A percentile compares a stretch with the other conserved stretches of the same genome.
These are phyloP conservation scores for Leccinum proximum DNA, from an alignment of 1,284 basidiomycete species.

Conservation along the genomic window DNA sequence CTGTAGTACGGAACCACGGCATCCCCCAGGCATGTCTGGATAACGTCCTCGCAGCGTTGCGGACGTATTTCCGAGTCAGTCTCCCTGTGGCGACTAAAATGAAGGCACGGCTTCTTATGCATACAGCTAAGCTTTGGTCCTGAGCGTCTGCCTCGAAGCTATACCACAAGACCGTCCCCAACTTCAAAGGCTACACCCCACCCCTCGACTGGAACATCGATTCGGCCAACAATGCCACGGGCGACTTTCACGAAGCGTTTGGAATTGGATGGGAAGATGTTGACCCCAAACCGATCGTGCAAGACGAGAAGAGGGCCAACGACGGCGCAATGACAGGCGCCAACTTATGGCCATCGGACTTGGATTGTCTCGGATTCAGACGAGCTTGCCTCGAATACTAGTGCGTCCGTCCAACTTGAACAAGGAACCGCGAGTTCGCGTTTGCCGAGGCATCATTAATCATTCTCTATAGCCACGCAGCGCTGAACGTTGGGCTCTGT, in stretches of 20 bases:
- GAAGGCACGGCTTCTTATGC: slow-evolving; percentile 38
- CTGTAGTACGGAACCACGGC: slow-evolving; percentile 68
- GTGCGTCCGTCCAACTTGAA: neutral
- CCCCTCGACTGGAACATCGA: slow-evolving; percentile 67
- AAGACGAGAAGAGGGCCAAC: slow-evolving; percentile 17
- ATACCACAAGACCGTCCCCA: slow-evolving; percentile 64
- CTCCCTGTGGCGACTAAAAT: slow-evolving; percentile 59
- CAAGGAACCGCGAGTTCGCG: neutral
- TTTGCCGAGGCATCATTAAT: neutral
- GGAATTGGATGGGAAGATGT: slow-evolving; percentile 68
- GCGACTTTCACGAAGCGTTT: slow-evolving; percentile 87
- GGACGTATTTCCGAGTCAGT: slow-evolving; percentile 54
- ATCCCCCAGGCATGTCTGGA: slow-evolving; percentile 56
- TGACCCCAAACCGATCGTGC: neutral
- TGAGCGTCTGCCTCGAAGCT: slow-evolving; percentile 40
- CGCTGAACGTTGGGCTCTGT: slow-evolving; percentile 66
- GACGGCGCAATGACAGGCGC: slow-evolving; percentile 55
- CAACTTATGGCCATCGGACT: slow-evolving; percentile 41
- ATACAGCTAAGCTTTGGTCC: neutral
- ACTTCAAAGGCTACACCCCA: slow-evolving; percentile 81
- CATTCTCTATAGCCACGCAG: slow-evolving; percentile 45
- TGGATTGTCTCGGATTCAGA: slow-evolving; percentile 22
- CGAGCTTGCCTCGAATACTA: slow-evolving; percentile 25
- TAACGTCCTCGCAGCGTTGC: slow-evolving; percentile 48
- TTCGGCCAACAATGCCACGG: slow-evolving; percentile 44